phyloP scores from a whole-genome alignment of 257 asterid species.

The Solanum piurae region DNA sequence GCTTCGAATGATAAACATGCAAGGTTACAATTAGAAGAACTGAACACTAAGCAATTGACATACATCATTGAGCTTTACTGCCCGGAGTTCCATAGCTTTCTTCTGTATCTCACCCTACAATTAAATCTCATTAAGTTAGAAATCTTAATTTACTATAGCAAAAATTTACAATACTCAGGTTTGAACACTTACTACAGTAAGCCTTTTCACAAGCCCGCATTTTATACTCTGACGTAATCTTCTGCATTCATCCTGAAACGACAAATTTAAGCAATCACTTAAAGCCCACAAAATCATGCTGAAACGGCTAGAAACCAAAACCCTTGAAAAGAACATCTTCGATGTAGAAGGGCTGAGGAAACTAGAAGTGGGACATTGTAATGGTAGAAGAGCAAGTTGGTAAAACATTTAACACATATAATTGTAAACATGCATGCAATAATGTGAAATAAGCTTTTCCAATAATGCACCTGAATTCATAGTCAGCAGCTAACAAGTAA shows the following conservation, averaged over 20 bases:
- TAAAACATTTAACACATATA: not conserved
- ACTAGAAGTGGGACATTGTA: not conserved
- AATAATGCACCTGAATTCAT: not conserved
- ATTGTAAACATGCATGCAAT: not conserved
- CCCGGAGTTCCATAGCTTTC: conserved; percentile 63
- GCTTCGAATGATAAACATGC: not conserved
- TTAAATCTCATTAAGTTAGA: not conserved
- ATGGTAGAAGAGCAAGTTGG: not conserved
- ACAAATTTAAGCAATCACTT: not conserved
- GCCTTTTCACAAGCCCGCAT: conserved; percentile 63
- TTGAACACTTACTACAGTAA: conserved; percentile 59
- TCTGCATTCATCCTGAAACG: conserved; percentile 72
- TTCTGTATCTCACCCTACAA: conserved; percentile 66
- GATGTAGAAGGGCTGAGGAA: not conserved
- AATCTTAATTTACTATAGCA: not conserved
- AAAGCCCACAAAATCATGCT: not conserved
- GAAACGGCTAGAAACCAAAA: not conserved
- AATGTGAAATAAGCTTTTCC: not conserved
- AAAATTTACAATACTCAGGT: not conserved
- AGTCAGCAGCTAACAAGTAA: not conserved
- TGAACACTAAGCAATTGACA: conserved; percentile 1
- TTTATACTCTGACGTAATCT: conserved; percentile 74
- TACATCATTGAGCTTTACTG: conserved; percentile 56
- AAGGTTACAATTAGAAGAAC: not conserved
- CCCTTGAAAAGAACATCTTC: not conserved